Evolutionary conservation across 1,284 basidiomycete species (phyloP).

Genomic region (Tylopilus orsonianus): DNA sequence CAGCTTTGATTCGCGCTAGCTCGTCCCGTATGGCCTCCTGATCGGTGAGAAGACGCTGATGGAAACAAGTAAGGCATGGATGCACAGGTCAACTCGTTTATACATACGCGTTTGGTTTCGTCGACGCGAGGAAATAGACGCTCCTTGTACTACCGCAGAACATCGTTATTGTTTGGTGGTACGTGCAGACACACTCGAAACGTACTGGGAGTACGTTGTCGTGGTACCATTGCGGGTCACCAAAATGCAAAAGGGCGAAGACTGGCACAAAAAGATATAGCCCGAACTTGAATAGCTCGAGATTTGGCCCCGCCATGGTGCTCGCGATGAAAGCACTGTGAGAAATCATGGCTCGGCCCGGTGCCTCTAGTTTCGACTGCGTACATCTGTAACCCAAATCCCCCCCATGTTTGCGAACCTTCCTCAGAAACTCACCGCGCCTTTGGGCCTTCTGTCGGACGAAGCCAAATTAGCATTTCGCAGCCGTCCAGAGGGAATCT

Average conservation of each 20-base stretch:
- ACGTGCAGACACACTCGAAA: conserved; percentile 8
- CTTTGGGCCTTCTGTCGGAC: conserved; percentile 82
- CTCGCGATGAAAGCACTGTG: too few species aligned
- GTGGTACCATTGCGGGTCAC: conserved; percentile 87
- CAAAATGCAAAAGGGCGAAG: conserved; percentile 81
- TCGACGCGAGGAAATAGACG: conserved; percentile 66
- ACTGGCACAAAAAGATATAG: conserved; percentile 90
- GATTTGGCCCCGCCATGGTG: conserved; percentile 76
- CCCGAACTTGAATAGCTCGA: conserved; percentile 88
- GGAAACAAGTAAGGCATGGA: conserved; percentile 11
- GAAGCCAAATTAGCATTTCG: conserved; percentile 88
- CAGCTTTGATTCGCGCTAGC: conserved; percentile 66
- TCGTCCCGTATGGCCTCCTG: conserved; percentile 64
- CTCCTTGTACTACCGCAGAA: conserved; percentile 61
- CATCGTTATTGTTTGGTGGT: background rate
- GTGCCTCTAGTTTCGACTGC: background rate
- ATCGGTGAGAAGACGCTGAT: conserved; percentile 62
- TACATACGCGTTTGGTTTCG: conserved; percentile 52
- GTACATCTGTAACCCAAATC: background rate
- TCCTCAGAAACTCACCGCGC: conserved; percentile 67
- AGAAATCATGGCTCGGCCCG: conserved; percentile 2
- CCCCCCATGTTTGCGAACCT: conserved; percentile 58
- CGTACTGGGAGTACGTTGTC: conserved; percentile 78
- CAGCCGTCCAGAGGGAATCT: conserved; percentile 75
- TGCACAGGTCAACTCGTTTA: background rate